These are phyloP conservation scores for Peniophora sp. DNA, from an alignment of 1,284 basidiomycete species.

Conservation along the genomic window DNA sequence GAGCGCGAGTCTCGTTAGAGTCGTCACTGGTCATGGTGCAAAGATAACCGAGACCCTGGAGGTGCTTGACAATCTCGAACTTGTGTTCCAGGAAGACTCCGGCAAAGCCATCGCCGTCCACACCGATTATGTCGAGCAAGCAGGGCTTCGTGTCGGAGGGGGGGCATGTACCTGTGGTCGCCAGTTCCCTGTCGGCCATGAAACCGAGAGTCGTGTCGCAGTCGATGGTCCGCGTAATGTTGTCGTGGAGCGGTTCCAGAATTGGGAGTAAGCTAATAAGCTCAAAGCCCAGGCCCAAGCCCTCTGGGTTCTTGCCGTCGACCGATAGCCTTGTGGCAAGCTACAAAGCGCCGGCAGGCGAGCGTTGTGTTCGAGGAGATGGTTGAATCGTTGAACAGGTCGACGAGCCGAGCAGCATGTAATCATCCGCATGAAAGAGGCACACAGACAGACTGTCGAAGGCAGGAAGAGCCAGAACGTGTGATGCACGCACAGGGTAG, in stretches of 20 bases:
- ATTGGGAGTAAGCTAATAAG: conserved; percentile 96
- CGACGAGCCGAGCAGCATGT: too few relatives aligned
- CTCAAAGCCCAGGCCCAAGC: conserved; percentile 91
- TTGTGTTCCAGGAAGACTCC: conserved; percentile 98
- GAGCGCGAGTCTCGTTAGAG: conserved; percentile 92
- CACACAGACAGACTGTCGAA: too few relatives aligned
- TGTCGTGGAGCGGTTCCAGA: conserved; percentile 95
- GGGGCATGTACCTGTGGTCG: conserved; percentile 93
- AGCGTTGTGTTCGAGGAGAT: too few relatives aligned
- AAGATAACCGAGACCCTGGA: conserved; percentile 84
- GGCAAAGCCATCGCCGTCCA: conserved; percentile 88
- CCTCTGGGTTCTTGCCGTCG: conserved; percentile 73
- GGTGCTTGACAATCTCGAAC: conserved; percentile 87
- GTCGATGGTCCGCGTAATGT: conserved; percentile 99
- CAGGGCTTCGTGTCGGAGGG: conserved; percentile 72
- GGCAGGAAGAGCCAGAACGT: too few relatives aligned
- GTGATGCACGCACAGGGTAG: too few relatives aligned
- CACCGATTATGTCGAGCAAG: conserved; percentile 88
- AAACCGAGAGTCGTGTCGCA: conserved; percentile 94
- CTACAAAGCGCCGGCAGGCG: too few relatives aligned
- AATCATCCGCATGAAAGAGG: too few relatives aligned
- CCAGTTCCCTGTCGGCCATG: conserved; percentile 98
- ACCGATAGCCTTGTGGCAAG: too few relatives aligned
- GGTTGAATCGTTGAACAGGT: too few relatives aligned
- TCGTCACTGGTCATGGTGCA: conserved; percentile 96